A percentile compares a stretch with the other conserved stretches of the same genome.
phyloP scores from a whole-genome alignment of 2,329 filamentous ascomycete genomes.

The Fusarium albidum region DNA sequence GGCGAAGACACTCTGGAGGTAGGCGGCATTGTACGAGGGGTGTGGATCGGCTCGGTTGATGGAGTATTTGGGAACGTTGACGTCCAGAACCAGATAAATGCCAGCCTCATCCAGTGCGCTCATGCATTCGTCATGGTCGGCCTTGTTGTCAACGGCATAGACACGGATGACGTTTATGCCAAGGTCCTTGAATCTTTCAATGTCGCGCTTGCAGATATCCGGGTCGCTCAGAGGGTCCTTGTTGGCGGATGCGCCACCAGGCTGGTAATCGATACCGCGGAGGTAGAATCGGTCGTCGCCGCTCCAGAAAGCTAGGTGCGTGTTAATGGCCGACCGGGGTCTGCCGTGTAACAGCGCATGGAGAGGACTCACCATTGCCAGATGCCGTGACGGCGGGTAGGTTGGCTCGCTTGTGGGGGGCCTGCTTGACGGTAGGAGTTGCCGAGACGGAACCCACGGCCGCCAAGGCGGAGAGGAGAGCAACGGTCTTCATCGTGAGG shows the following conservation, averaged over 20 bases:
- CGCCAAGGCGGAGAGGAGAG: constrained; percentile 58
- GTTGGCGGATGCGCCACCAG: constrained; percentile 64
- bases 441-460: constrained; percentile 55
- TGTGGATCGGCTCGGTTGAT: constrained; percentile 82
- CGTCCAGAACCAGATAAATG: constrained; percentile 91
- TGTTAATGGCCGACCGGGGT: constrained; percentile 1
- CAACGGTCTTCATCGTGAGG: constrained; percentile 58
- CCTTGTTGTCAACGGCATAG: constrained; percentile 90
- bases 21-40: constrained; percentile 84
- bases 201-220: constrained; percentile 77
- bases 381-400: constrained; percentile 61
- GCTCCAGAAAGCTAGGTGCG: constrained; percentile 61
- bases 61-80: constrained; percentile 90
- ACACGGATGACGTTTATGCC: constrained; percentile 92
- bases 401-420: constrained; percentile 59
- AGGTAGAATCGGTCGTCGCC: constrained; percentile 64
- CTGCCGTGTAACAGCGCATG: not conserved
- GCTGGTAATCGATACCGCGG: constrained; percentile 69
- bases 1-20: constrained; percentile 85
- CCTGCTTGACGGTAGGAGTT: constrained; percentile 60
- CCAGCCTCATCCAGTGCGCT: constrained; percentile 78
- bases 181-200: constrained; percentile 82
- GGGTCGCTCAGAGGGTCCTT: constrained; percentile 80
- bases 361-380: constrained; percentile 60
- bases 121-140: constrained; percentile 88